Evolutionary conservation across 1,284 basidiomycete genomes (phyloP), one percentile per base, ranked within the genome.

Genomic region (Coriolopsis trogii): DNA sequence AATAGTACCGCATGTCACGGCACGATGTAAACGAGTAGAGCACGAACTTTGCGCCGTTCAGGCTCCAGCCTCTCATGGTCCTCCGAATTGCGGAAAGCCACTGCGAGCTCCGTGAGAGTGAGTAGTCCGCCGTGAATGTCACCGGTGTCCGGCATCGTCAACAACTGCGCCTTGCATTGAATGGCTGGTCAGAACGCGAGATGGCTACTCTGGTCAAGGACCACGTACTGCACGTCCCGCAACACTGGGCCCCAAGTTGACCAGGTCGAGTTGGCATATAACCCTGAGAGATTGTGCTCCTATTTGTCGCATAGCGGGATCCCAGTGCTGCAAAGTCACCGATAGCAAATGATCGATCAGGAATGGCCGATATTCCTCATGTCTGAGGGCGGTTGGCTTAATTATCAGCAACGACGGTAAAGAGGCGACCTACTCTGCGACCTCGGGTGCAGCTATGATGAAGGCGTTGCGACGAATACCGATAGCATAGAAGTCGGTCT

Each of bases 401-500:
- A 24, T 24, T 9, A 4, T 23, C 7, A 21, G 21, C 7, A 6
- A 21, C 41, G 42, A 49, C 38, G 36, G 41, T 41, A 41, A 46
- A 44, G 43, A 31, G 18, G 18, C 31, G 15, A 79, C 89, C 64
- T 66, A 95, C 89, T 79, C 75, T 12, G 95, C 93, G 16, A 98
- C 91, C 58, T 89, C 84, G 28, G 91, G 87, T 37, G 94, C 92
- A 40, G 93, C 92, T 4, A 79, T 71, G 6, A 93, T 73, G 66
- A 96, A 98, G 0, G 95, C 87, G 60, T 91, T 91, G 53, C 89
- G 79, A 26, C 93, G 76, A 8, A 95, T 79, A 58, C 93, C 91
- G 41, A 99, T 91, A 16, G 93, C 88, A 70, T 93, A 97, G 69
- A 98, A 99, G 72, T 99, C 97, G 1, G 93, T 93, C 68, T 91